Evolutionary conservation across 495 filamentous ascomycete species (phyloP), one percentile per base, ranked within the genome.

Genomic region (Thozetella sp.): DNA sequence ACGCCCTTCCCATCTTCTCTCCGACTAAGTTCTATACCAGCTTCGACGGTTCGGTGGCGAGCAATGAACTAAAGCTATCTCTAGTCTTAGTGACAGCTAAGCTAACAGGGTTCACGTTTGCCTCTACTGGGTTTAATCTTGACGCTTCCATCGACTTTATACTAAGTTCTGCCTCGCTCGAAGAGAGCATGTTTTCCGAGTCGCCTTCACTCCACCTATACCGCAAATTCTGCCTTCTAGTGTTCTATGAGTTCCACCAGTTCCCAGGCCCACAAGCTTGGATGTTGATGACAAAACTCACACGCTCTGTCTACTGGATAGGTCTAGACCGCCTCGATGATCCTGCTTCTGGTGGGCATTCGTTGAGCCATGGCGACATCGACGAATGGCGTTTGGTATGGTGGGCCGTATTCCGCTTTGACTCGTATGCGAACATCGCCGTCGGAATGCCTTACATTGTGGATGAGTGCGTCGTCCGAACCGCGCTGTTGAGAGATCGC

Each of bases 321-420:
- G 64, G 61, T 4, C 43, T 48, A 10, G 43, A 48, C n/a, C 43
- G 43, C n/a, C 43, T 48, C 10, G 20, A 48, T 20, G 43, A 48
- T 20, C 43, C 43, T n/a, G 3, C 12, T 4, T 10, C 43, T n/a
- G 9, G 12, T 4, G 43, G 43, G 43, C 43, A 20, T 48, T 4
- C 43, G n/a, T 46, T 64, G 13, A 63, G 55, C 46, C 17, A 67
- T 6, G 55, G 64, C 25, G 63, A 70, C 9, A 37, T 68, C 13
- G 53, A 70, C 30, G 65, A 70, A 34, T 70, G 65, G 67, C 62
- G 67, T 10, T 54, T 57, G 46, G 12, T 70, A n/a, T 70, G 65
- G 67, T 70, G 67, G 67, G 63, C 59, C 45, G 63, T 70, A 54
- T 70, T 68, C 45, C 65, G 67, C 9, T 60, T 70, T 12, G 67